A percentile compares a stretch with the other conserved stretches of the same genome.
Evolutionary conservation across 1,284 basidiomycete genomes (phyloP).

Genomic region (Austroboletus niveus): DNA sequence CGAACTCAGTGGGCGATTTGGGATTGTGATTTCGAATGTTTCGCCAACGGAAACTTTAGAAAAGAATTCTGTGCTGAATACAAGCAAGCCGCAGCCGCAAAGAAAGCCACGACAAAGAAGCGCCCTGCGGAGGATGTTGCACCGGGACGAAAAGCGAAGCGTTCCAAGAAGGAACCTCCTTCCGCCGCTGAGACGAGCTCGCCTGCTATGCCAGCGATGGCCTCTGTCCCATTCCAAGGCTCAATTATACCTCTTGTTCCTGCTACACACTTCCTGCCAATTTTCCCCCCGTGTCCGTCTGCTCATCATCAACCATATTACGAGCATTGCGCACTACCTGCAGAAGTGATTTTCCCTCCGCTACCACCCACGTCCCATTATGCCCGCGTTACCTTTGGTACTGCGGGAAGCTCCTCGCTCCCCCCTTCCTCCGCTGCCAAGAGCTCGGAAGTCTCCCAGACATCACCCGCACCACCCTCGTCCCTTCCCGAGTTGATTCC

Average conservation of each 20-base stretch:
- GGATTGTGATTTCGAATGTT: conserved; percentile 69
- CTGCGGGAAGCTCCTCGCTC: conserved; percentile 13
- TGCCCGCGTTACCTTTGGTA: conserved; percentile 30
- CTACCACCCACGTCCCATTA: conserved; percentile 51
- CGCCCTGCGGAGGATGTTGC: conserved; percentile 38
- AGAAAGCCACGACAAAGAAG: conserved; percentile 38
- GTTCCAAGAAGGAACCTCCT: conserved; percentile 40
- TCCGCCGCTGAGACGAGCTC: conserved; percentile 28
- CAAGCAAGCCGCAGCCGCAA: conserved; percentile 38
- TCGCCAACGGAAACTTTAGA: conserved; percentile 66
- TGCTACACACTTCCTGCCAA: conserved; percentile 44
- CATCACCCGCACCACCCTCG: conserved; percentile 29
- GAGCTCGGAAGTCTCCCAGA: conserved; percentile 21
- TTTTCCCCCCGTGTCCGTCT: conserved; percentile 57
- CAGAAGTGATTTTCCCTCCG: conserved; percentile 70
- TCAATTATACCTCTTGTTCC: conserved; percentile 33
- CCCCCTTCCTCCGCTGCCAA: conserved; percentile 31
- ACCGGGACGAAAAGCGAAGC: conserved; percentile 45
- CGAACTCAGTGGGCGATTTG: conserved; percentile 77
- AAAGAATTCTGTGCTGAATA: conserved; percentile 68
- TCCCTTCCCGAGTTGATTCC: conserved; percentile 61
- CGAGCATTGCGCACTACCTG: conserved; percentile 50
- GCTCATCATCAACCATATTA: conserved; percentile 71
- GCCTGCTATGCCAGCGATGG: conserved; percentile 9
- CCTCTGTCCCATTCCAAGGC: conserved; percentile 10